Evolutionary conservation across 768 basidiomycete genomes (phyloP), one percentile per base, ranked within the genome.

Genomic region (Mycena galopus): DNA sequence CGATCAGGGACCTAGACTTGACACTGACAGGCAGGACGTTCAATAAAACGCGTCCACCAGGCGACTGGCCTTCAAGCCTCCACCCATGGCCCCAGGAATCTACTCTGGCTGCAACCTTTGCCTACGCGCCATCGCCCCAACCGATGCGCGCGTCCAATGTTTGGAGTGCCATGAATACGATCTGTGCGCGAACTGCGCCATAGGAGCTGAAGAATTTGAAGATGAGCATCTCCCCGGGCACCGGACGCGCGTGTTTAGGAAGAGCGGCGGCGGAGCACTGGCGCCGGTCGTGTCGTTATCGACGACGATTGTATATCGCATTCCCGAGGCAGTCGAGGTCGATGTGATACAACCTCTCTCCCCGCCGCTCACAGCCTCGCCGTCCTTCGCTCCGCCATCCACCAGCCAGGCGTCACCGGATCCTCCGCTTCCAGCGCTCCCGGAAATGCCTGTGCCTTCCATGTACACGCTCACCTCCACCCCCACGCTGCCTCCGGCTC

Each of bases 101-200:
- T 51, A 58, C 58, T 71, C 44, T 35, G 63, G 56, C 32, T 71
- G 70, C 58, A 56, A 71, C 35, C 29, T 56, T 47, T 71, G 70
- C 64, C 23, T 11, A 35, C 39, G 37, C 12, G 4, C 64, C 21
- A 71, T 71, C 9, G 30, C 44, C n/a, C 4, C 70, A 27, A 39
- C 55, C 4, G 64, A 71, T 30, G 59, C 71, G 21, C 65, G 71
- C 37, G 33, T 72, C 17, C 58, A 50, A 3, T 72, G 71, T 39
- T 65, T 72, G 59, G 65, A 60, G 4, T 70, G 69, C 62, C 19
- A 30, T 12, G 71, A 67, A 12, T 67, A 67, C 51, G 71, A 72
- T 27, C 37, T 72, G 37, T 72, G 71, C 30, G 64, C 71, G 0
- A 44, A 58, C 35, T 72, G 71, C 33, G 71, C 71, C 8, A 4